Percentiles rank a stretch among this genome's conserved stretches.
Evolutionary conservation across 2,329 filamentous ascomycete species (phyloP).

Genomic region (Claviceps spartinae): DNA sequence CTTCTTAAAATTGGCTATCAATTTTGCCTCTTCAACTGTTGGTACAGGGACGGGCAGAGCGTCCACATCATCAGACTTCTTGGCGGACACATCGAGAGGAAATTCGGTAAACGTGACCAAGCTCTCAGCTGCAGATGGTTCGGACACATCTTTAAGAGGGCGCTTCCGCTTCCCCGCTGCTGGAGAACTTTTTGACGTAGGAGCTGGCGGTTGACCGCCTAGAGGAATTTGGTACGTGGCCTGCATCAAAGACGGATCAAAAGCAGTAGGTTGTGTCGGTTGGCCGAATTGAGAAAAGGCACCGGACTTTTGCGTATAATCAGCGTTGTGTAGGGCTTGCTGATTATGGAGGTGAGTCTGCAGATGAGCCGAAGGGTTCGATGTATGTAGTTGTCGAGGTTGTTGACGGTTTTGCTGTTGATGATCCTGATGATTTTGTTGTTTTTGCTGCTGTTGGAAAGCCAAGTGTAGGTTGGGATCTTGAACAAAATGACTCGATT

Average conservation of each 20-base stretch:
- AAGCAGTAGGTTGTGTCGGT: conserved; percentile 7
- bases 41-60: conserved; percentile 17
- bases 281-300: conserved; percentile 4
- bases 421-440: conserved; percentile 9
- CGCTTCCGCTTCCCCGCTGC: conserved; percentile 26
- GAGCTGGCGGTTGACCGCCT: background rate
- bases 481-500: conserved; percentile 4
- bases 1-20: conserved; percentile 26
- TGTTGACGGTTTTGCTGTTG: conserved; percentile 3
- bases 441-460: conserved; percentile 11
- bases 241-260: conserved; percentile 2
- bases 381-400: conserved; percentile 4
- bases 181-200: conserved; percentile 14
- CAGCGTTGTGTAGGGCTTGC: conserved; percentile 12
- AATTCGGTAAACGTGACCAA: conserved; percentile 15
- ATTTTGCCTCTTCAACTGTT: conserved; percentile 19
- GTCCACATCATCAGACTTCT: conserved; percentile 23
- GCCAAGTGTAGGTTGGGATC: conserved; percentile 3
- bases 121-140: conserved; percentile 1
- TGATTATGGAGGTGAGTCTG: conserved; percentile 16
- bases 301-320: background rate
- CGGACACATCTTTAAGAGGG: conserved; percentile 10
- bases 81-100: conserved; percentile 15
- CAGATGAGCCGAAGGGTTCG: conserved; percentile 6
- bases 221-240: background rate